A percentile compares a stretch with the other conserved stretches of the same genome.
These are phyloP conservation scores for Isatis lusitanica DNA, from an alignment of 441 rosid species.

Conservation along the genomic window DNA sequence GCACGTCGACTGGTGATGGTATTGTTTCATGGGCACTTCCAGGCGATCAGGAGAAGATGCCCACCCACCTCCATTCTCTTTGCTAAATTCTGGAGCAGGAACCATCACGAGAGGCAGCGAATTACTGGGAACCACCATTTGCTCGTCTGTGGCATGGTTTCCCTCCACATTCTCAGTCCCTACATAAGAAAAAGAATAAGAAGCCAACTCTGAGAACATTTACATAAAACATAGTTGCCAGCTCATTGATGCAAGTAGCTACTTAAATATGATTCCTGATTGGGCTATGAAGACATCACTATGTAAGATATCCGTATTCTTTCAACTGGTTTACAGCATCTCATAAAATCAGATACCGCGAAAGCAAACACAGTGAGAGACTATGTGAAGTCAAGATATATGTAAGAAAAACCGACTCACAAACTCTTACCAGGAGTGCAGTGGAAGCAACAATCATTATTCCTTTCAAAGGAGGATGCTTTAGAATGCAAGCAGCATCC, in stretches of 20 bases:
- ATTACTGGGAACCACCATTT: constrained; percentile 50
- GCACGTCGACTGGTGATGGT: constrained; percentile 68
- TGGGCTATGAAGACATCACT: neutral
- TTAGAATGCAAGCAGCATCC: constrained; percentile 51
- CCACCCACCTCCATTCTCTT: constrained; percentile 74
- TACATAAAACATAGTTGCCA: neutral
- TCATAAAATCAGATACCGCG: neutral
- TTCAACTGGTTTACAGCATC: neutral
- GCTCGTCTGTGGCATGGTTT: constrained; percentile 47
- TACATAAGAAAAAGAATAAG: constrained; percentile 24
- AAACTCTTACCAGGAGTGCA: constrained; percentile 54
- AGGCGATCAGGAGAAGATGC: constrained; percentile 71
- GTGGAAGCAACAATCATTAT: constrained; percentile 61
- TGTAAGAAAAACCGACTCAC: constrained; percentile 4
- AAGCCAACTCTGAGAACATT: constrained; percentile 30
- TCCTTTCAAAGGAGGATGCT: constrained; percentile 56
- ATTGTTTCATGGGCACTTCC: constrained; percentile 73
- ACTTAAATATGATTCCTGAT: neutral
- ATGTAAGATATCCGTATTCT: neutral
- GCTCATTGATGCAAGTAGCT: constrained; percentile 4
- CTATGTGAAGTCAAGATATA: neutral
- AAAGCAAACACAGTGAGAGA: neutral
- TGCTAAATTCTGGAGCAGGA: constrained; percentile 54
- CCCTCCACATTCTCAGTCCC: constrained; percentile 57
- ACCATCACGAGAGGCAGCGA: constrained; percentile 72